Percentiles rank a stretch among this genome's conserved stretches.
phyloP scores from a whole-genome alignment of 75 land plant genomes.

The Adiantum capillusveneris region DNA sequence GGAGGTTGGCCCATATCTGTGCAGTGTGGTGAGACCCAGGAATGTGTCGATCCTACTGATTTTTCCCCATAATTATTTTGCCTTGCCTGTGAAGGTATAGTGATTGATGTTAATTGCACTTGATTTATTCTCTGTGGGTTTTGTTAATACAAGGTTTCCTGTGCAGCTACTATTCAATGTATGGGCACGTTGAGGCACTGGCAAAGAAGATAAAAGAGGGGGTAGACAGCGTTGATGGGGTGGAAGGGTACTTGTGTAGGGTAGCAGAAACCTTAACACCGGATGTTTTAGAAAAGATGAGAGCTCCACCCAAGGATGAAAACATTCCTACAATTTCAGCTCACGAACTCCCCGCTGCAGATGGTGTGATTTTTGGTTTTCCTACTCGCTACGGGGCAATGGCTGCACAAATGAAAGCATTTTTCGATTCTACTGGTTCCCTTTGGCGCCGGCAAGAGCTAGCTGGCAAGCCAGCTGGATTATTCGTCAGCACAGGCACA shows the following conservation, averaged over 20 bases:
- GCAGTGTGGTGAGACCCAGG: no score
- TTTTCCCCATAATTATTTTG: no score
- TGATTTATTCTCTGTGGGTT: no score
- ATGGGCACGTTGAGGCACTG: conserved; percentile 80
- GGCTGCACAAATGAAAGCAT: conserved; percentile 95
- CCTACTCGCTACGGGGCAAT: conserved; percentile 86
- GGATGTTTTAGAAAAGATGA: conserved; percentile 64
- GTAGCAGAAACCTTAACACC: conserved; percentile 69
- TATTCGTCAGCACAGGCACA: conserved; percentile 87
- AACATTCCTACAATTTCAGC: conserved; percentile 58
- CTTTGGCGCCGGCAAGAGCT: conserved; percentile 71
- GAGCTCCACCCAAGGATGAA: conserved; percentile 59
- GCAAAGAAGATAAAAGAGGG: conserved; percentile 84
- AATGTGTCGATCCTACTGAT: no score
- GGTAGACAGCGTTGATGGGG: conserved; percentile 74
- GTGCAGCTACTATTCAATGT: conserved; percentile 83
- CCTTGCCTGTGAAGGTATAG: no score
- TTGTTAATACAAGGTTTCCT: no score
- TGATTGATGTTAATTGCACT: no score
- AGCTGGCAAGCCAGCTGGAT: conserved; percentile 86
- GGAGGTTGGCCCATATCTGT: no score
- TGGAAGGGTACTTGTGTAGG: conserved; percentile 57
- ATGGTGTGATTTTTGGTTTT: conserved; percentile 77
- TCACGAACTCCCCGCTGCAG: conserved; percentile 54
- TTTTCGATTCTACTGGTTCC: conserved; percentile 76